Evolutionary conservation across 2,329 filamentous ascomycete species (phyloP), one percentile per base, ranked within the genome.

Genomic region (Chrysosporium keratinophilum): DNA sequence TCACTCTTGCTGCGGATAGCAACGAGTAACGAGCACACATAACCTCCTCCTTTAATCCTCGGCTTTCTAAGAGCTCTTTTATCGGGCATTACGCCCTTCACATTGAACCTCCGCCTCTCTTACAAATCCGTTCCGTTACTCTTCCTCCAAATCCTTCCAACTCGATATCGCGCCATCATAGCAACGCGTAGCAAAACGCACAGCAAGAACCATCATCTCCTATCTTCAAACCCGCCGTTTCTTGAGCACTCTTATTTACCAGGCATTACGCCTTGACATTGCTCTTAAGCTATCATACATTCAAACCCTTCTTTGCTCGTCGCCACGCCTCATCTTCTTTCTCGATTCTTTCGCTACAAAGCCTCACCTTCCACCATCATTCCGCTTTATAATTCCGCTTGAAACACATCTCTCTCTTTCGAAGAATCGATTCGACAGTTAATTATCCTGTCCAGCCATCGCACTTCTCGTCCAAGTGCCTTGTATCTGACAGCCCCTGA

Each of bases 401-500:
- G 19, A 42, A 31, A 34, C 37, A 12, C 37, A n/a, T 55, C 28
- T 40, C 23, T 40, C 28, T 19, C 20, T 12, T 39, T 15, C 19
- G 28, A 35, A 45, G 33, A 44, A 45, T 45, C 17, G 28, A 17
- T 12, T 40, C 5, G 17, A 33, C n/a, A 6, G n/a, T 6, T 52
- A 6, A 3, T 45, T 35, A 14, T 5, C 17, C 19, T n/a, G 7
- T 23, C 10, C 4, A 45, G 1, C 39, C 41, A 33, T 17, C 20
- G 9, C 34, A 37, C 15, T 17, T 20, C 34, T 45, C 19, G 17
- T 19, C 17, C n/a, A 31, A 15, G 9, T 39, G 37, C 31, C 15
- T 19, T 15, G 31, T 5, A 40, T 39, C 34, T 33, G 11, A 46
- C 14, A 52, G 15, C 50, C 50, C 50, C 50, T 52, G 50, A 52